Percentiles rank a stretch among this genome's conserved stretches.
Evolutionary conservation across 768 basidiomycete genomes (phyloP).

Genomic region (Phaeotremella fagi): DNA sequence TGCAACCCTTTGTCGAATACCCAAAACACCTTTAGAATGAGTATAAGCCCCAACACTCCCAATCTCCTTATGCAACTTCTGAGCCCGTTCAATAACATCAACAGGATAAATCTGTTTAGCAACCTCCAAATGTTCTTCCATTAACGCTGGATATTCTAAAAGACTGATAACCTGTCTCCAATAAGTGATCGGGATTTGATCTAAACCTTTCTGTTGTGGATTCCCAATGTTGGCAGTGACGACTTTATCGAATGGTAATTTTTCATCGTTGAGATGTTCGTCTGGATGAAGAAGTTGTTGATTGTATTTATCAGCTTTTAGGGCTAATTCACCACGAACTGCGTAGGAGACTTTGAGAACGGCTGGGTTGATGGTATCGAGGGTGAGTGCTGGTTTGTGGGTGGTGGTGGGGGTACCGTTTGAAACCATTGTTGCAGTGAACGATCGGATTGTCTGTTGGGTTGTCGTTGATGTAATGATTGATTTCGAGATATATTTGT

Average conservation of each 20-base stretch:
- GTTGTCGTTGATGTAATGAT: no score
- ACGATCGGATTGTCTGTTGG: no score
- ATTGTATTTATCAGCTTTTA: conserved; percentile 80
- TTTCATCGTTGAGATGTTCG: neutral
- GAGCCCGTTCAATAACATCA: conserved; percentile 79
- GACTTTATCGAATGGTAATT: conserved; percentile 81
- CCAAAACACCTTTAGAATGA: conserved; percentile 85
- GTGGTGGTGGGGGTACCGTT: neutral
- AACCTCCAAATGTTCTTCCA: conserved; percentile 58
- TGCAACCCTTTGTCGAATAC: conserved; percentile 82
- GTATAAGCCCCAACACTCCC: conserved; percentile 94
- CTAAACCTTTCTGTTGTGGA: conserved; percentile 89
- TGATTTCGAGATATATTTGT: no score
- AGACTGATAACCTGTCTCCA: conserved; percentile 86
- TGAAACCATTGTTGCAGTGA: no score
- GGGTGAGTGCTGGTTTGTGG: conserved; percentile 53
- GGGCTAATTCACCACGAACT: conserved; percentile 92
- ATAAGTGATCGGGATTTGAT: conserved; percentile 90
- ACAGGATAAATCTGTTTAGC: conserved; percentile 68
- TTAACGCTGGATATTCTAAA: conserved; percentile 83
- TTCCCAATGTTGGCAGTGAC: conserved; percentile 97
- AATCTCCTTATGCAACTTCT: conserved; percentile 73
- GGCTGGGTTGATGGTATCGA: conserved; percentile 72
- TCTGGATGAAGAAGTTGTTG: conserved; percentile 54
- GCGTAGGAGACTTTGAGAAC: conserved; percentile 89